These are phyloP conservation scores for Pezicula neosporulosa DNA, from an alignment of 2,329 filamentous ascomycete genomes.

Conservation along the genomic window DNA sequence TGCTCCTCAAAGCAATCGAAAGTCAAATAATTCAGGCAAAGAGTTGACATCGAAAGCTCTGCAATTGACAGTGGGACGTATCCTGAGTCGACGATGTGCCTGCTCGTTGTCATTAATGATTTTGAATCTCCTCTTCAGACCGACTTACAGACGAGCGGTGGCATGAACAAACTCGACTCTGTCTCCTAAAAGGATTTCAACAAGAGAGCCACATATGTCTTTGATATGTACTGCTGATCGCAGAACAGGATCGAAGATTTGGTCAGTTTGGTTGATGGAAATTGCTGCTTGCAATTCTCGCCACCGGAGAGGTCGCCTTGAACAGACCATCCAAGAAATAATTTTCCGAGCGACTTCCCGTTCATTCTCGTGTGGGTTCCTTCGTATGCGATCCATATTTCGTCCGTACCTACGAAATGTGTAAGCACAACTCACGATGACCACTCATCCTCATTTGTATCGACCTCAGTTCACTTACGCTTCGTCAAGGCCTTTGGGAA, in stretches of 20 bases:
- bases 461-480: conserved; percentile 9
- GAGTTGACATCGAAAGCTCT: conserved; percentile 19
- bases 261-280: conserved; percentile 28
- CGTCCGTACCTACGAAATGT: not conserved
- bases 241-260: conserved; percentile 29
- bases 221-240: conserved; percentile 20
- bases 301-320: conserved; percentile 35
- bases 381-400: conserved; percentile 10
- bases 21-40: conserved; percentile 26
- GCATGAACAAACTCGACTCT: conserved; percentile 33
- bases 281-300: conserved; percentile 37
- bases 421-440: no score
- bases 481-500: conserved; percentile 11
- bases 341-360: conserved; percentile 17
- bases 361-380: not conserved
- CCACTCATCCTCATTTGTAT: no score
- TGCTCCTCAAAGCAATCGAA: conserved; percentile 21
- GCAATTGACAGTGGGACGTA: no score
- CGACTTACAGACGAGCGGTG: no score
- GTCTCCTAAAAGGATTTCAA: conserved; percentile 25
- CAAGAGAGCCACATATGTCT: conserved; percentile 34
- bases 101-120: conserved; percentile 6
- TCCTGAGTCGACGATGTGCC: conserved; percentile 4
- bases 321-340: conserved; percentile 36
- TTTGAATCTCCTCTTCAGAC: conserved; percentile 21